These are phyloP conservation scores for Debaryomyces prosopidis DNA, from an alignment of 805 yeast species.

Conservation along the genomic window DNA sequence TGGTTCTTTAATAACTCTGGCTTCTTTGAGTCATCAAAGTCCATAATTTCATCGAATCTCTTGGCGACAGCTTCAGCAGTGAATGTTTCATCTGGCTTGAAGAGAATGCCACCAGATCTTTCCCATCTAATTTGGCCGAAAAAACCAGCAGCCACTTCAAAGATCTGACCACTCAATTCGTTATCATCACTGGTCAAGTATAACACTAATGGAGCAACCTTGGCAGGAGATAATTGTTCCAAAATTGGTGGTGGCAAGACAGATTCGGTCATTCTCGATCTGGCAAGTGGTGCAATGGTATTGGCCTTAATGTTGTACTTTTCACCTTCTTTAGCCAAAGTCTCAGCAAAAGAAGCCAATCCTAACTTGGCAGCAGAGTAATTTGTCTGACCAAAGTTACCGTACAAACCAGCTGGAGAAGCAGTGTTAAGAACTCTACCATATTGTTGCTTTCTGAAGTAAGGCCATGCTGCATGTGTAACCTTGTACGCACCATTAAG, in stretches of 20 bases:
- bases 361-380: conserved; percentile 93
- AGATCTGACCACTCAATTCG: conserved; percentile 70
- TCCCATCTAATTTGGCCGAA: conserved; percentile 94
- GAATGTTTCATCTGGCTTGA: conserved; percentile 73
- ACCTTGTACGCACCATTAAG: conserved; percentile 85
- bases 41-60: conserved; percentile 61
- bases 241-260: conserved; percentile 83
- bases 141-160: conserved; percentile 93
- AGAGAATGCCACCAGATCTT: conserved; percentile 81
- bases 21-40: conserved; percentile 60
- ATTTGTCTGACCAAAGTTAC: conserved; percentile 96
- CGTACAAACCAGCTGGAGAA: conserved; percentile 95
- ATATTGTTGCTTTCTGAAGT: conserved; percentile 76
- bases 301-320: conserved; percentile 82
- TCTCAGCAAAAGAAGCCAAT: conserved; percentile 87
- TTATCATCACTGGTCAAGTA: conserved; percentile 68
- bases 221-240: conserved; percentile 79
- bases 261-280: conserved; percentile 93
- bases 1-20: conserved; percentile 50
- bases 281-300: conserved; percentile 91
- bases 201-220: conserved; percentile 88
- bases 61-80: conserved; percentile 84
- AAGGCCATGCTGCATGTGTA: conserved; percentile 90
- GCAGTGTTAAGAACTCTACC: conserved; percentile 94
- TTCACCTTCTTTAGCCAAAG: conserved; percentile 91